These are phyloP conservation scores for Colletotrichum destructivum DNA, from an alignment of 2,329 filamentous ascomycete genomes.

Conservation along the genomic window DNA sequence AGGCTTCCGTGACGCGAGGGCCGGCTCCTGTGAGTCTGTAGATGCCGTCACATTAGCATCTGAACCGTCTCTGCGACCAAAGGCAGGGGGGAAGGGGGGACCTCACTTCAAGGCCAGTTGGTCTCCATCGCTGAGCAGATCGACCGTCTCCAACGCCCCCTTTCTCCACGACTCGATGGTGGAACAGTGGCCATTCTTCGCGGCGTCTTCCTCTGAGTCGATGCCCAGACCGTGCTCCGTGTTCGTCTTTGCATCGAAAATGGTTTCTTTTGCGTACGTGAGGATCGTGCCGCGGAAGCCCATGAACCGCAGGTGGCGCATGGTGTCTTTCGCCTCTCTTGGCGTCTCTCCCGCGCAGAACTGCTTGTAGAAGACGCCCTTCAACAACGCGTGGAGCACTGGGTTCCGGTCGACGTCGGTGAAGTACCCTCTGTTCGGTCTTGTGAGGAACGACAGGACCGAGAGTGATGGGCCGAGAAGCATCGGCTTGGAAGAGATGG, in stretches of 20 bases:
- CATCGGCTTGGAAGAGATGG: slow-evolving; percentile 32
- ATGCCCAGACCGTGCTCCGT: slow-evolving; percentile 57
- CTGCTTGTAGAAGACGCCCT: slow-evolving; percentile 89
- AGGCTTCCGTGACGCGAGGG: slow-evolving; percentile 77
- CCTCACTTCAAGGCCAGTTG: slow-evolving; percentile 76
- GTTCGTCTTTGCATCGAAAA: slow-evolving; percentile 72
- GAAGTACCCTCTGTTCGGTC: slow-evolving; percentile 21
- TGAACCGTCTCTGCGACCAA: background rate
- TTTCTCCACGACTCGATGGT: slow-evolving; percentile 82
- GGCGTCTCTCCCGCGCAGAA: slow-evolving; percentile 89
- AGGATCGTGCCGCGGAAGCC: slow-evolving; percentile 90
- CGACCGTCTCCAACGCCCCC: slow-evolving; percentile 82
- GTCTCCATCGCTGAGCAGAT: slow-evolving; percentile 76
- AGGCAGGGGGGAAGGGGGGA: accelerated
- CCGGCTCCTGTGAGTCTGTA: slow-evolving; percentile 85
- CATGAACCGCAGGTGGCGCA: slow-evolving; percentile 76
- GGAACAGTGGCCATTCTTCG: slow-evolving; percentile 59
- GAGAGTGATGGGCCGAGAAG: slow-evolving; percentile 18
- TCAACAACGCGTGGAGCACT: slow-evolving; percentile 78
- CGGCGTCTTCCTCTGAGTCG: slow-evolving; percentile 60
- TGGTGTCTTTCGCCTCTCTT: slow-evolving; percentile 76
- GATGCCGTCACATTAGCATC: background rate
- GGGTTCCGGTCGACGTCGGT: slow-evolving; percentile 84
- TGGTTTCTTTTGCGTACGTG: slow-evolving; percentile 86
- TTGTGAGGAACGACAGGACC: slow-evolving; percentile 24